These are phyloP conservation scores for Boletus holoroseus DNA, from an alignment of 1,284 basidiomycete genomes.

Conservation along the genomic window DNA sequence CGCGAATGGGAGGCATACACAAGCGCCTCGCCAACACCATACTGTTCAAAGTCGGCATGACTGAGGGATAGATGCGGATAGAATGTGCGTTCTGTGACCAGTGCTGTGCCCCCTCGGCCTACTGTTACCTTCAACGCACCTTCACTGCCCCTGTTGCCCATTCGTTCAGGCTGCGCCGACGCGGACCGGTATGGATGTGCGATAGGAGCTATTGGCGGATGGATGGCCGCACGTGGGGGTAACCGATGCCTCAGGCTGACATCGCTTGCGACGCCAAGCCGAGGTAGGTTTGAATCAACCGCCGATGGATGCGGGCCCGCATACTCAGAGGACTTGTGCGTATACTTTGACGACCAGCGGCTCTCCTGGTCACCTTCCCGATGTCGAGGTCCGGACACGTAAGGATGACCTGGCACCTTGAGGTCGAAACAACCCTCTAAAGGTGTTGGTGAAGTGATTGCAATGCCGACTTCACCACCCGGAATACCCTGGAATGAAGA, in stretches of 20 bases:
- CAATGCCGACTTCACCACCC: slow-evolving; percentile 52
- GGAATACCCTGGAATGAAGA: slow-evolving; percentile 19
- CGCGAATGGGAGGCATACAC: slow-evolving; percentile 34
- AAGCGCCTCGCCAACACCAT: slow-evolving; percentile 45
- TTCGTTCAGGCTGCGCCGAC: neutral
- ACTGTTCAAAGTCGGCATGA: slow-evolving; percentile 34
- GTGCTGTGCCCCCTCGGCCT: neutral
- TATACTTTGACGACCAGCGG: slow-evolving; percentile 11
- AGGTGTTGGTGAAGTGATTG: slow-evolving; percentile 55
- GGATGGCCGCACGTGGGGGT: slow-evolving; percentile 39
- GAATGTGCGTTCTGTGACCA: neutral
- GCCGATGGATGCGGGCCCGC: slow-evolving; percentile 45
- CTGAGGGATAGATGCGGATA: slow-evolving; percentile 33
- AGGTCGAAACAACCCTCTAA: slow-evolving; percentile 35
- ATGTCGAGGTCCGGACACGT: slow-evolving; percentile 38
- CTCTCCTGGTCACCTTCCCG: slow-evolving; percentile 10
- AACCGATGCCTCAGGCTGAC: slow-evolving; percentile 46
- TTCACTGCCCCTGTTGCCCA: neutral
- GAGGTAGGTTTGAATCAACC: slow-evolving; percentile 22
- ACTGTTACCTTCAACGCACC: neutral
- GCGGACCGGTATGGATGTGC: slow-evolving; percentile 25
- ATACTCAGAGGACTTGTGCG: slow-evolving; percentile 37
- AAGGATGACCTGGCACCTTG: slow-evolving; percentile 41
- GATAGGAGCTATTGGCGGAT: slow-evolving; percentile 20
- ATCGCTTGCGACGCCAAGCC: slow-evolving; percentile 29